Conservation (phyloP, 441 rosid species). For the Capsella rubella region DNA sequence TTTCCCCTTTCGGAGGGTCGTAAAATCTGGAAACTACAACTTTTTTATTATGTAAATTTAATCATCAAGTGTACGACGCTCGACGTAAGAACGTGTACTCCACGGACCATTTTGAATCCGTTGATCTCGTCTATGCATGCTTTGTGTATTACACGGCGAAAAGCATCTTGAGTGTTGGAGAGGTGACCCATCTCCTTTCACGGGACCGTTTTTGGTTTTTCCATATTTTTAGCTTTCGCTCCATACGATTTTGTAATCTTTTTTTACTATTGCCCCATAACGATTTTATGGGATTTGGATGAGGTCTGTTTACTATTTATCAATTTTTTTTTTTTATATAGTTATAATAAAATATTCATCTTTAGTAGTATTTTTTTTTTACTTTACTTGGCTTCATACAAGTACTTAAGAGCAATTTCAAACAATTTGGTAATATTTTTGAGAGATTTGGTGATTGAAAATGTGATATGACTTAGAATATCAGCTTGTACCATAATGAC, state of each 20-base stretch:
- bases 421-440: no score
- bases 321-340: no score
- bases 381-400: no score
- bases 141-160: background rate
- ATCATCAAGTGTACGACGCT: background rate
- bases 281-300: constrained; percentile 32
- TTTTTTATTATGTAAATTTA: constrained; percentile 1
- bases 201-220: background rate
- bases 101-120: background rate
- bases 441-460: no score
- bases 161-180: constrained; percentile 23
- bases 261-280: constrained; percentile 32
- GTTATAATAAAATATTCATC: no score
- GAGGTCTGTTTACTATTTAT: no score
- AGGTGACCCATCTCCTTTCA: constrained; percentile 43
- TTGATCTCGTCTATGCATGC: background rate
- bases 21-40: constrained; percentile 29
- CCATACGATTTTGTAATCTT: constrained; percentile 27
- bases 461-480: background rate
- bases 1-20: constrained; percentile 31
- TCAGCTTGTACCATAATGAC: constrained; percentile 27
- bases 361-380: no score
- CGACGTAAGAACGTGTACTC: background rate
- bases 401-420: no score
- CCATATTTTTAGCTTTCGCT: constrained; percentile 19